A percentile compares a stretch with the other conserved stretches of the same genome.
Conservation (phyloP, 352 stramenopile species). For the Pythium brachiatum region DNA sequence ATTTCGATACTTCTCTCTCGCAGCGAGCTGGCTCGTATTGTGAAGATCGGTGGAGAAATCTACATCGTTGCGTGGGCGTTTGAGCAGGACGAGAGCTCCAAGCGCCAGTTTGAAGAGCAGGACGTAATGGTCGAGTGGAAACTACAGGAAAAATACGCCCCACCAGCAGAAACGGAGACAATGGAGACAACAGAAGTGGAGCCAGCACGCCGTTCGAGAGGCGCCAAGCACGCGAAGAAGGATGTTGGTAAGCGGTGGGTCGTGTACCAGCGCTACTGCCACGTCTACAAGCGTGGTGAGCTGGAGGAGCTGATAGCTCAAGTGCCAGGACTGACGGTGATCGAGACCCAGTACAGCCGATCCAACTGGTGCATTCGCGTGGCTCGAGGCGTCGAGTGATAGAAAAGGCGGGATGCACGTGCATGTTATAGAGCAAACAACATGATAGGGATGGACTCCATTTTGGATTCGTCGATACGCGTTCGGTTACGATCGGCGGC, state of each 20-base stretch:
- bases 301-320: constrained; percentile 61
- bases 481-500: not conserved
- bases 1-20: not conserved
- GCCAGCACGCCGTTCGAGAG: not conserved
- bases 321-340: constrained; percentile 50
- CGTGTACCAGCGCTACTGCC: constrained; percentile 81
- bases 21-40: constrained; percentile 69
- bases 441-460: not conserved
- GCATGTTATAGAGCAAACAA: not conserved
- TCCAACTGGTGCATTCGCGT: constrained; percentile 80
- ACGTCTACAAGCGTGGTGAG: constrained; percentile 71
- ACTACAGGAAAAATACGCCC: constrained; percentile 75
- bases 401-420: not conserved
- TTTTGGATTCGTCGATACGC: not conserved
- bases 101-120: constrained; percentile 70
- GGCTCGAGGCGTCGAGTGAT: constrained; percentile 23
- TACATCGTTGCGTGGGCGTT: constrained; percentile 81
- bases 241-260: constrained; percentile 62
- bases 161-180: not conserved
- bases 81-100: constrained; percentile 75
- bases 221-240: constrained; percentile 35
- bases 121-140: constrained; percentile 88
- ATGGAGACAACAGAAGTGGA: not conserved
- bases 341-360: constrained; percentile 66
- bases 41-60: constrained; percentile 52